These are phyloP conservation scores for Camelina sativa DNA, from an alignment of 345 rosid genomes.

Conservation along the genomic window DNA sequence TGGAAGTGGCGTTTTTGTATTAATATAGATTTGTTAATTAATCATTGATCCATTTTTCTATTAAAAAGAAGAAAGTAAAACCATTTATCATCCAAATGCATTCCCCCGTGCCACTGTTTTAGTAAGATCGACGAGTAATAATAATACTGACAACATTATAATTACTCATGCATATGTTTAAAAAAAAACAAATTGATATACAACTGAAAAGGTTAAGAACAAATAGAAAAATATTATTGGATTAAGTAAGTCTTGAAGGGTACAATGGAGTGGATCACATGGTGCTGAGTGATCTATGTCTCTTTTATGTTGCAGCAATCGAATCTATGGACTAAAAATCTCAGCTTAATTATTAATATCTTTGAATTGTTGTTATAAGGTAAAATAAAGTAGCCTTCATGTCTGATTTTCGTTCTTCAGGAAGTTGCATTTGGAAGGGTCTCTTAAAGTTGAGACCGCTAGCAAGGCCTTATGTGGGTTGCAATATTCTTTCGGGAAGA, in stretches of 20 bases:
- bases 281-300: constrained; percentile 37
- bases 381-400: background rate
- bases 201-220: background rate
- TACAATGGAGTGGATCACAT: constrained; percentile 35
- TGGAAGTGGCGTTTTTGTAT: constrained; percentile 33
- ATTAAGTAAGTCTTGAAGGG: constrained; percentile 21
- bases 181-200: background rate
- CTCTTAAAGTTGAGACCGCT: no score
- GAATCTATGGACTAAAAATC: constrained; percentile 34
- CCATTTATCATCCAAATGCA: constrained; percentile 36
- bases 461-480: no score
- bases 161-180: background rate
- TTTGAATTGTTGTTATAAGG: constrained; percentile 7
- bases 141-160: constrained; percentile 33
- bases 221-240: background rate
- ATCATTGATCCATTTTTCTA: background rate
- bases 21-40: background rate
- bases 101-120: constrained; percentile 42
- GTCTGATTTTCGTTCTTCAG: no score
- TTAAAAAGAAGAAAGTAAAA: background rate
- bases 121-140: constrained; percentile 23
- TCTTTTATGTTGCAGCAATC: constrained; percentile 34
- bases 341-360: constrained; percentile 16
- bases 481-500: no score
- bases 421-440: no score